Base-by-base conservation (phyloP, 2,329 filamentous ascomycete genomes). In the Akanthomyces dipterigenus region DNA sequence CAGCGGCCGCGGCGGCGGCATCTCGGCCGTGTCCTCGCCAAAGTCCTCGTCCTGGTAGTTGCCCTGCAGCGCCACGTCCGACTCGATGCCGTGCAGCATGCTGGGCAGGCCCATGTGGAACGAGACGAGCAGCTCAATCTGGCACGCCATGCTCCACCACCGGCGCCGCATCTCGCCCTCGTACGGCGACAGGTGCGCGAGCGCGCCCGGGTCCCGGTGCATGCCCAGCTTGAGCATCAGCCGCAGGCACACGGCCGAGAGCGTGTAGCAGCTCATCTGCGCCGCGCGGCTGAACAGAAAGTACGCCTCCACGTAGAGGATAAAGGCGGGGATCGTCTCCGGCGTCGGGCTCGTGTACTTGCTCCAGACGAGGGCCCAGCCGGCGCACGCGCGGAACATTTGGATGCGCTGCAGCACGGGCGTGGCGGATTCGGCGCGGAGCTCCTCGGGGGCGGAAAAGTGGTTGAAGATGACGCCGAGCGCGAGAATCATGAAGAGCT, bases 41-140 rank as follows among this genome's bases (percentile, higher is more conserved):
- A 89, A 87, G 68, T 90, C 87, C 36, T 85, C 81, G 68, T 90
- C 87, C 57, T 82, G 77, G 36, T 89, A 70, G 69, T 89, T 89
- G 36, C 78, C 76, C 18, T 87, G 87, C 22, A 84, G 70, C 1
- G 78, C 73, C 0, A 85, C 87, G 67, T 90, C 88, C 51, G 80
- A 83, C 63, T 88, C 86, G 40, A 86, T 81, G 26, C 80, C 77
- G 61, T 85, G 79, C 49, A 88, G 77, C 83, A 89, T 87, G 67
- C 81, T 81, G 2, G 88, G 88, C 59, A 90, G 75, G 2, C 87
- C 87, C 63, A 88, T 79, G 67, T 89, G 86, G 67, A 88, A 88
- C 1, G 85, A 83, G 28, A 87, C 84, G 4, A 89, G 71, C 3
- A 86, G 71, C 67, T 90, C 88, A 51, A 88, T 78, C 67, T 87